Base-by-base conservation (phyloP, 1,284 basidiomycete species). In the Ustilago trichophora region DNA sequence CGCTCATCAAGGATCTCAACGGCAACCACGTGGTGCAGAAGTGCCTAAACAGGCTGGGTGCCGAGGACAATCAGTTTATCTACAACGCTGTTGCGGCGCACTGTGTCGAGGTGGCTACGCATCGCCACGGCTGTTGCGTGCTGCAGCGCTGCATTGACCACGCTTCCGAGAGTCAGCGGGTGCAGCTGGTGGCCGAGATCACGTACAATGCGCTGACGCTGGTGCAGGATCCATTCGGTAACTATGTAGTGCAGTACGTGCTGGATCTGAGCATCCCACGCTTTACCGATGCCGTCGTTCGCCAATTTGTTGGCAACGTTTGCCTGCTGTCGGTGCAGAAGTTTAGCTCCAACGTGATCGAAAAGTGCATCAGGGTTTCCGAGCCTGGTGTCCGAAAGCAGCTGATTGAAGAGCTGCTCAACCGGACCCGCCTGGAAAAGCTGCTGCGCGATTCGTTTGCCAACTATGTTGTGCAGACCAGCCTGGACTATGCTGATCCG, bases 21-120 rank as follows among this genome's bases (percentile, higher is more conserved):
- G 96, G 96, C 51, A 98, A 99, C 82, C 96, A 99, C 80, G 96
- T 98, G 80, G 97, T 98, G 75, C 96, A 99, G 84, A 99, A 99
- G 84, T 99, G 96, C 83, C 85, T 98, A 73, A 98, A 99, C 86
- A 93, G 96, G 83, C 85, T 99, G 58, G 90, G 91, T 26, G 92
- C 96, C 0, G 95, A 98, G 80, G 96, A 99, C 83, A 98, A 98
- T 83, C 94, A 97, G 87, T 99, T 98, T 84, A 98, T 99, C 80
- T 99, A 98, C 85, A 98, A 98, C 77, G 96, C 96, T 51, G 96
- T 99, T 34, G 96, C 96, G 26, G 91, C 92, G 27, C 96, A 98
- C 84, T 97, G 96, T 76, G 93, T 99, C 51, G 96, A 99, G 84
- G 96, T 99, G 58, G 96, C 96, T 13, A 98, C 96, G 41, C 96